Conservation (phyloP, 2,329 filamentous ascomycete genomes). For the Xylariaceae sp. region DNA sequence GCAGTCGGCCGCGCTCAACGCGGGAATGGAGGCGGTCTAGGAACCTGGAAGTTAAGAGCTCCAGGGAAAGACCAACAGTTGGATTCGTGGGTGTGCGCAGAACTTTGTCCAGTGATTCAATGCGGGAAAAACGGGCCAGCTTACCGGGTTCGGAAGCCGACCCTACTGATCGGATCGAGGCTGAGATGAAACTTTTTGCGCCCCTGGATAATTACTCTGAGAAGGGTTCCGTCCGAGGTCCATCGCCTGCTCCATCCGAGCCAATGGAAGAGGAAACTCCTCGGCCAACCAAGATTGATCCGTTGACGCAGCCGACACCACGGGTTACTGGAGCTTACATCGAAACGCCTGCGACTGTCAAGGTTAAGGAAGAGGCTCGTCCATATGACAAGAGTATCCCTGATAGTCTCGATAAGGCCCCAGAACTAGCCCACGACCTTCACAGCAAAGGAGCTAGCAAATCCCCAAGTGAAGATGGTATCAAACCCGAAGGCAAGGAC, state of each 20-base stretch:
- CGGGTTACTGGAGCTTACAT: conserved; percentile 59
- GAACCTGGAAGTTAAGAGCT: conserved; percentile 33
- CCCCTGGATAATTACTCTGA: conserved; percentile 59
- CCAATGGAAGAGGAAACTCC: conserved; percentile 50
- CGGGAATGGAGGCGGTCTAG: conserved; percentile 27
- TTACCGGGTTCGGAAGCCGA: conserved; percentile 54
- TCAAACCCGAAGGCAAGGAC: conserved; percentile 11
- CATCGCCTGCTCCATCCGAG: conserved; percentile 47
- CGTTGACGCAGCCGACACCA: conserved; percentile 55
- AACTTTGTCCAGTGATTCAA: conserved; percentile 49
- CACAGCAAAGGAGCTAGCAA: conserved; percentile 15
- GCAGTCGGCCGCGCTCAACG: conserved; percentile 19
- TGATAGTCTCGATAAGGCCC: conserved; percentile 1
- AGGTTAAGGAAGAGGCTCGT: conserved; percentile 30
- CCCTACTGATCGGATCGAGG: conserved; percentile 59
- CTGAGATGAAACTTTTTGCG: conserved; percentile 60
- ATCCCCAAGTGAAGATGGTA: conserved; percentile 8
- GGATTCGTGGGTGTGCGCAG: conserved; percentile 51
- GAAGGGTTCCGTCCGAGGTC: conserved; percentile 54
- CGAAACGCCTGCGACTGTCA: conserved; percentile 55
- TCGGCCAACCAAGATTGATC: conserved; percentile 47
- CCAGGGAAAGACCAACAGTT: conserved; percentile 44
- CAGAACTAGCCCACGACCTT: conserved; percentile 3
- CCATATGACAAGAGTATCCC: conserved; percentile 8
- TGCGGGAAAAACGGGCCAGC: conserved; percentile 52